A percentile compares a stretch with the other conserved stretches of the same genome.
Evolutionary conservation across 2,329 filamentous ascomycete genomes (phyloP).

Genomic region (Colletotrichum shisoi): DNA sequence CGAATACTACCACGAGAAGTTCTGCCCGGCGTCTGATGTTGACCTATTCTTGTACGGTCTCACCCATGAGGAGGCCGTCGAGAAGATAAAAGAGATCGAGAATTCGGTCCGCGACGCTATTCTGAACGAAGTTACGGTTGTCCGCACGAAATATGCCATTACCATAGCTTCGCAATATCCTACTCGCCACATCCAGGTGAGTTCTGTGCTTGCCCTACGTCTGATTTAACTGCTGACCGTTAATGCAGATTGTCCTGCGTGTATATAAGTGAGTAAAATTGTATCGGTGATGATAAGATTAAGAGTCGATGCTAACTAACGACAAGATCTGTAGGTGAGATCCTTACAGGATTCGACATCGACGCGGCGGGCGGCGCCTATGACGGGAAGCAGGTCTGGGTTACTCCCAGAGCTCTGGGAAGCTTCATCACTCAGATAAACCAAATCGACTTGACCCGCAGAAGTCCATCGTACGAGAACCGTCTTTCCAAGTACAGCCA

Average conservation of each 20-base stretch:
- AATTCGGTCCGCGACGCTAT: slow-evolving; percentile 76
- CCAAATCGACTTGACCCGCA: slow-evolving; percentile 77
- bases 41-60: slow-evolving; percentile 86
- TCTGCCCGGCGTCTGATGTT: slow-evolving; percentile 85
- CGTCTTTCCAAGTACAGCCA: slow-evolving; percentile 85
- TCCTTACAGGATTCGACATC: slow-evolving; percentile 87
- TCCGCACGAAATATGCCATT: slow-evolving; percentile 86
- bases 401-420: slow-evolving; percentile 76
- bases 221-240: slow-evolving; percentile 27
- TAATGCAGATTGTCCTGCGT: slow-evolving; percentile 75
- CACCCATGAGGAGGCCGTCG: slow-evolving; percentile 76
- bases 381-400: slow-evolving; percentile 81
- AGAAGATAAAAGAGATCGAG: slow-evolving; percentile 87
- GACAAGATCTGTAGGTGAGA: slow-evolving; percentile 48
- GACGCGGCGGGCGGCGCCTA: slow-evolving; percentile 84
- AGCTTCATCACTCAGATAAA: slow-evolving; percentile 86
- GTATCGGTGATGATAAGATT: slow-evolving; percentile 39
- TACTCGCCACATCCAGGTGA: slow-evolving; percentile 75
- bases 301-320: not conserved
- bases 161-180: slow-evolving; percentile 87
- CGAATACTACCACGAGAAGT: slow-evolving; percentile 81
- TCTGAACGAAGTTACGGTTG: slow-evolving; percentile 81
- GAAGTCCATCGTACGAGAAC: slow-evolving; percentile 88
- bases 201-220: slow-evolving; percentile 1
- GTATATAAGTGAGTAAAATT: slow-evolving; percentile 81